Evolutionary conservation across 1,284 basidiomycete species (phyloP), one percentile per base, ranked within the genome.

Genomic region (Neolentinus lepideus): DNA sequence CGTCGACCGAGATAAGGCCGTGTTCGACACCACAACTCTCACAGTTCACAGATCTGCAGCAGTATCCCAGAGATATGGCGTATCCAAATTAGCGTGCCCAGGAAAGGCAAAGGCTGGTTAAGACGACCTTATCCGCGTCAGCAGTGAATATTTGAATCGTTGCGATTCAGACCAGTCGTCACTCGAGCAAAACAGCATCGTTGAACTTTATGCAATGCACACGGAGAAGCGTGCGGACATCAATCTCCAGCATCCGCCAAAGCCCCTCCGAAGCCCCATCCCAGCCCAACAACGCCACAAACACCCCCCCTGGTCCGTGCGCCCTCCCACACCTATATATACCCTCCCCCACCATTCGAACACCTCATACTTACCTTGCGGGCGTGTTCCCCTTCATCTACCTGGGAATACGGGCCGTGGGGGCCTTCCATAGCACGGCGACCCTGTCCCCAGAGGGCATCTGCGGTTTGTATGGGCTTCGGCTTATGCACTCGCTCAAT

Each of bases 391-490:
- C 51, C 51, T 52, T 52, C 51, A 52, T 19, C 3, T 52, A 50
- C 51, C 51, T 33, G 51, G 51, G 51, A 52, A 29, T 52, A 29
- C 51, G 66, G 66, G 62, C 62, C 46, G 57, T 59, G 59, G 63
- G 60, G 59, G 55, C 59, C 58, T 60, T 59, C 61, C 66, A 67
- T 67, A 66, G 66, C 66, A 67, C 66, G 66, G 66, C 66, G 66
- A 67, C 67, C 62, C 43, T 66, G 67, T 67, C 67, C 67, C 62
- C 75, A 79, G 74, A 70, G 75, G 69, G 70, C 68, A 59, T 68
- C 69, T 69, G 70, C 67, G 75, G 77, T 70, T 82, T 83, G 81
- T 81, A 79, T 81, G 79, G 69, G 77, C 77, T 80, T 77, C 71
- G 80, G 79, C 71, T 76, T 75, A 79, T 83, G 80, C 79, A 83